Base-by-base conservation (phyloP, 352 stramenopile species). In the Phytopythium cucurbitacearum region DNA sequence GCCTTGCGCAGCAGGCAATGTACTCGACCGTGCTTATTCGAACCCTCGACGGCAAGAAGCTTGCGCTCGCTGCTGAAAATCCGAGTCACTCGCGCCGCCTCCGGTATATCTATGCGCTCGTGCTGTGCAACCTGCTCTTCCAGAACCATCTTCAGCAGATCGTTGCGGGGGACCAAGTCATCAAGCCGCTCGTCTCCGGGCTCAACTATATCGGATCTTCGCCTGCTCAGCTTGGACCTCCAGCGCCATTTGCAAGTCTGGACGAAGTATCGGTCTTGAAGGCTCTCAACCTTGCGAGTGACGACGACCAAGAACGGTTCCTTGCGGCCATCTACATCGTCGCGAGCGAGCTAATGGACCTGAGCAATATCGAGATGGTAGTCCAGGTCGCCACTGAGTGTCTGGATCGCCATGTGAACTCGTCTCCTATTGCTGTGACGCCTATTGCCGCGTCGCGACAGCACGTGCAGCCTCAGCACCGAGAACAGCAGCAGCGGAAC, bases 51-150 rank as follows among this genome's bases (percentile, higher is more conserved):
- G 75, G 79, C 5, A 88, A 80, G 38, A 60, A 65, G 3, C 51
- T 89, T 11, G 70, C 79, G 5, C 46, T 53, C 1, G 71, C 71
- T 33, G 74, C 80, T 1, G 68, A 76, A 15, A 64, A 77, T 7
- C 28, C 60, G 2, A 38, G 57, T 0, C 60, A 75, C 53, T 85
- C 76, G 0, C 52, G 53, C 35, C 57, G 64, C 5, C 65, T 90
- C 16, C 72, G 77, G 21, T 90, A 88, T 42, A 64, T 85, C 1
- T 87, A 91, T 49, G 55, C 65, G 5, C 62, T 83, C 1, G 67
- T 89, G 32, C 37, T 93, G 1, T 85, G 70, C 51, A 90, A 91
- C 38, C 44, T 89, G 32, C 53, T 90, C 7, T 89, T 93, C 40
- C 75, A 91, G 40, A 80, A 45, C 33, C 72, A 74, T 4, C 53